Percentiles rank a stretch among this genome's conserved stretches.
These are phyloP conservation scores for Aspergillus affinis DNA, from an alignment of 495 filamentous ascomycete species.

Conservation along the genomic window DNA sequence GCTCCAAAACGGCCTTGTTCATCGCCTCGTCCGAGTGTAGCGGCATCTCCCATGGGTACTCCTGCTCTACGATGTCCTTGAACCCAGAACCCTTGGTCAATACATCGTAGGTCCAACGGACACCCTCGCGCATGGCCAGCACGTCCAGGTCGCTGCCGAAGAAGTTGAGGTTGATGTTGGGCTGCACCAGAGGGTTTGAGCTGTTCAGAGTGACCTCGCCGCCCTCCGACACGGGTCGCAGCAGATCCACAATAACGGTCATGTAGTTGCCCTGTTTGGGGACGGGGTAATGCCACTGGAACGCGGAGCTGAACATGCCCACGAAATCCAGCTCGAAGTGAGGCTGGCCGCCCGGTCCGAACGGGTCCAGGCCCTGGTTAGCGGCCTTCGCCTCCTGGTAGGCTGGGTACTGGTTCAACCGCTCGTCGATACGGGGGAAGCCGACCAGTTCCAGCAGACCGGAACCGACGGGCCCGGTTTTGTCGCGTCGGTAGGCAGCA, in stretches of 20 bases:
- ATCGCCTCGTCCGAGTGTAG: constrained; percentile 54
- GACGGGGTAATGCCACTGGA: constrained; percentile 62
- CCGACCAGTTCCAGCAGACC: constrained; percentile 56
- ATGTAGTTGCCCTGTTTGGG: constrained; percentile 49
- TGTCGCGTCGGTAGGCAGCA: constrained; percentile 45
- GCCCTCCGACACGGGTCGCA: constrained; percentile 53
- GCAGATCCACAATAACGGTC: constrained; percentile 61
- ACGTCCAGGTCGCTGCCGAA: constrained; percentile 57
- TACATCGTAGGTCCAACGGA: constrained; percentile 55
- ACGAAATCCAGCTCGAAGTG: constrained; percentile 69
- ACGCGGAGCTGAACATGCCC: constrained; percentile 58
- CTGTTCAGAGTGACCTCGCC: constrained; percentile 54
- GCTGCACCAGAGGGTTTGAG: constrained; percentile 48
- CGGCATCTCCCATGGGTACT: constrained; percentile 64
- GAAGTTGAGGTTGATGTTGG: constrained; percentile 62
- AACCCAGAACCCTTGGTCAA: constrained; percentile 55
- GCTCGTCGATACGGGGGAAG: constrained; percentile 56
- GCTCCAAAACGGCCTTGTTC: constrained; percentile 54
- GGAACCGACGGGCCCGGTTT: constrained; percentile 50
- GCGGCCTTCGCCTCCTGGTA: constrained; percentile 49
- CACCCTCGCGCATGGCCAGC: constrained; percentile 55
- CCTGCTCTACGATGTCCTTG: constrained; percentile 53
- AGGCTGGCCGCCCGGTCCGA: constrained; percentile 58
- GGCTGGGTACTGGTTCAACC: constrained; percentile 44
- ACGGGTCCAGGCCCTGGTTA: constrained; percentile 56